phyloP scores from a whole-genome alignment of 2,329 filamentous ascomycete genomes.

The Fusarium hostae region DNA sequence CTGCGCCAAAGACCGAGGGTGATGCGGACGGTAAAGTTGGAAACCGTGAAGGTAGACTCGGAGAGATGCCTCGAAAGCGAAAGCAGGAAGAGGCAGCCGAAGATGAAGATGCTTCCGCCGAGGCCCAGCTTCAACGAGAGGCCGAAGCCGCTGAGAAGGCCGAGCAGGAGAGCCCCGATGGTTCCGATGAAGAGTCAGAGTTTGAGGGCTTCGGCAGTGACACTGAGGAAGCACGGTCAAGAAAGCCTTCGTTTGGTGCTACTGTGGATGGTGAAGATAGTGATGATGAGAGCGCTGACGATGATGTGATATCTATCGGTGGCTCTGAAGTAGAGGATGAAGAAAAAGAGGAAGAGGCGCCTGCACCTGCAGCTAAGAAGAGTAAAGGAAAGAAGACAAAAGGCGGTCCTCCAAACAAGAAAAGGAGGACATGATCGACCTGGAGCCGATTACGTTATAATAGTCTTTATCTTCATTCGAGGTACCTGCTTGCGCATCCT shows the following conservation, averaged over 20 bases:
- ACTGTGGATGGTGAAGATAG: constrained; percentile 49
- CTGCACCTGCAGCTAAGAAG: constrained; percentile 13
- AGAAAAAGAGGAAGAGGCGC: constrained; percentile 40
- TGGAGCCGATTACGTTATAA: constrained; percentile 6
- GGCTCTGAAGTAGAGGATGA: constrained; percentile 44
- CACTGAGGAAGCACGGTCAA: constrained; percentile 48
- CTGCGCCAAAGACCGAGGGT: constrained; percentile 72
- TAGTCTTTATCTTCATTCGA: constrained; percentile 34
- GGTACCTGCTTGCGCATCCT: constrained; percentile 30
- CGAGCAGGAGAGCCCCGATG: constrained; percentile 50
- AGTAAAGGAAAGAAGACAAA: constrained; percentile 36
- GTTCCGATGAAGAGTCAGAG: constrained; percentile 51
- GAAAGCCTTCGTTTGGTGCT: constrained; percentile 47
- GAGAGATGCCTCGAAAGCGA: constrained; percentile 89
- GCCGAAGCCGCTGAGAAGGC: constrained; percentile 44
- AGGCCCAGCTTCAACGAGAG: constrained; percentile 45
- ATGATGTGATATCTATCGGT: constrained; percentile 48
- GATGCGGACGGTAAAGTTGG: constrained; percentile 65
- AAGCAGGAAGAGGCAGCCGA: constrained; percentile 66
- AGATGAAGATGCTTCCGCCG: constrained; percentile 52
- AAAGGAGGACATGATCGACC: constrained; percentile 40
- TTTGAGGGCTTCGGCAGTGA: constrained; percentile 54
- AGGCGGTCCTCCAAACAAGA: constrained; percentile 41
- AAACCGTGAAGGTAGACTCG: constrained; percentile 80
- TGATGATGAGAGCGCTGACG: constrained; percentile 55